These are phyloP conservation scores for Blepharisma japonicum DNA, from an alignment of 73 alveolate genomes.

Conservation along the genomic window DNA sequence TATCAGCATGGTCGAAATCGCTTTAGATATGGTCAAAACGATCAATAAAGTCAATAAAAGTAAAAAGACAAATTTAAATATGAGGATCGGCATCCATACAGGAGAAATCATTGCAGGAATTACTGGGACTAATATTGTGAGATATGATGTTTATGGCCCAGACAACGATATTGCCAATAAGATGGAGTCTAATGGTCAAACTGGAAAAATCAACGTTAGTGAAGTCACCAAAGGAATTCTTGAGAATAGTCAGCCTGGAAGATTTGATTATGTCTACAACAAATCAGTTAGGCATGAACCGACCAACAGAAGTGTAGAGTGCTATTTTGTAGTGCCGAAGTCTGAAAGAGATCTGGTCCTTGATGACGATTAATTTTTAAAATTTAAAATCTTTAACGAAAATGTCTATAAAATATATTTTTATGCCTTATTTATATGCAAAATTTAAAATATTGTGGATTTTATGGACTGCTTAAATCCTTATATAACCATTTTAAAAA, in stretches of 20 bases:
- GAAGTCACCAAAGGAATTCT: slow-evolving; percentile 40
- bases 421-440: too few species aligned
- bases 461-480: too few species aligned
- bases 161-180: slow-evolving; percentile 46
- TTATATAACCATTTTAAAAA: too few species aligned
- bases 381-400: too few species aligned
- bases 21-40: slow-evolving; percentile 39
- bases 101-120: slow-evolving; percentile 44
- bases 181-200: slow-evolving; percentile 51
- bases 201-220: slow-evolving; percentile 41
- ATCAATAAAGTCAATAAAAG: slow-evolving; percentile 40
- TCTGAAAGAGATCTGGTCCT: too few species aligned
- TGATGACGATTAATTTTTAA: too few species aligned
- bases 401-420: too few species aligned
- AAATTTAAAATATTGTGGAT: too few species aligned
- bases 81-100: slow-evolving; percentile 59
- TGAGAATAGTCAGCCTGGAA: slow-evolving; percentile 28
- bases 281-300: too few species aligned
- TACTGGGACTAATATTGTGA: slow-evolving; percentile 51
- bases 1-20: slow-evolving; percentile 75
- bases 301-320: too few species aligned
- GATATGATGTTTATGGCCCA: slow-evolving; percentile 58
- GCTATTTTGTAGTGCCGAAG: too few species aligned
- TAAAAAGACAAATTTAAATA: slow-evolving; percentile 38
- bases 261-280: too few species aligned